phyloP scores from a whole-genome alignment of 1,284 basidiomycete species.

The Boletus sp. region DNA sequence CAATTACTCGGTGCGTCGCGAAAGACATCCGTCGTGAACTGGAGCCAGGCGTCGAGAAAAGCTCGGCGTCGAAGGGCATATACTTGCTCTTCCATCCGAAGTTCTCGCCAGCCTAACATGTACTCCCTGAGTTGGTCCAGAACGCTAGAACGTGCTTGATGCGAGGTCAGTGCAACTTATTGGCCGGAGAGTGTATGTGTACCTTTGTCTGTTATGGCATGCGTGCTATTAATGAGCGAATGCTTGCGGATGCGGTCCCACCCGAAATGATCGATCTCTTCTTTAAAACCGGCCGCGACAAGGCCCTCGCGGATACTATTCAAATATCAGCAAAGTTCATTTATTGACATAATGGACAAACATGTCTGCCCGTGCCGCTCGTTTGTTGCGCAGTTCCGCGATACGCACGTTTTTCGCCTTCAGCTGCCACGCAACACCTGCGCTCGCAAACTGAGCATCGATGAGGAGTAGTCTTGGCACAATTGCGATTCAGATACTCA shows the following conservation, averaged over 20 bases:
- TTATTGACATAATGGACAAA: slow-evolving; percentile 10
- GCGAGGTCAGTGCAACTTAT: slow-evolving; percentile 8
- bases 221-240: slow-evolving; percentile 26
- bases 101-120: slow-evolving; percentile 33
- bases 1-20: slow-evolving; percentile 10
- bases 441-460: slow-evolving; percentile 22
- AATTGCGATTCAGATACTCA: slow-evolving; percentile 8
- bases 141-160: slow-evolving; percentile 19
- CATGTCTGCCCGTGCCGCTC: slow-evolving; percentile 26
- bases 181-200: not conserved
- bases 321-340: slow-evolving; percentile 13
- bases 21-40: slow-evolving; percentile 21
- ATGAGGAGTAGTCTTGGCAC: slow-evolving; percentile 5
- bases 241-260: slow-evolving; percentile 32
- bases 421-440: slow-evolving; percentile 27
- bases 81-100: slow-evolving; percentile 31
- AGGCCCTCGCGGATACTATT: slow-evolving; percentile 21
- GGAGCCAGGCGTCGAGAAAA: slow-evolving; percentile 29
- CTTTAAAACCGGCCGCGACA: slow-evolving; percentile 18
- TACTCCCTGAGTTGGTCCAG: slow-evolving; percentile 26
- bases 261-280: slow-evolving; percentile 30
- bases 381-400: slow-evolving; percentile 23
- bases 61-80: slow-evolving; percentile 25
- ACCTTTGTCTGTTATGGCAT: slow-evolving; percentile 21
- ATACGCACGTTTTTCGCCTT: slow-evolving; percentile 18